These are phyloP conservation scores for Calcarisporium arbuscula DNA, from an alignment of 2,329 filamentous ascomycete genomes.

Conservation along the genomic window DNA sequence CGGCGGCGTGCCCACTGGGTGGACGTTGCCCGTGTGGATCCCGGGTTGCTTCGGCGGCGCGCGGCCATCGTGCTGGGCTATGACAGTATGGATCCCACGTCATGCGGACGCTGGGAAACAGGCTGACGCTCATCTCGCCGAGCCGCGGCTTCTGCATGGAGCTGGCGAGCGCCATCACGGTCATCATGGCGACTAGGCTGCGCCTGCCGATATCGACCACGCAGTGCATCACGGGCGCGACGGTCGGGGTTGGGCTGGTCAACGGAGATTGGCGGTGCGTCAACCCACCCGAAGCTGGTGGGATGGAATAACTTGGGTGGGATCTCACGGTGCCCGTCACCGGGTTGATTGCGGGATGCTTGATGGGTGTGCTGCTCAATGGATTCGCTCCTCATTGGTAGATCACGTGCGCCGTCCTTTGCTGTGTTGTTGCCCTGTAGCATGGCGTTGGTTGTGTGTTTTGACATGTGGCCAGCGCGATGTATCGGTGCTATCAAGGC, in stretches of 20 bases:
- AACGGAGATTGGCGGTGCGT: constrained; percentile 43
- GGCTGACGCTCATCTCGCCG: constrained; percentile 48
- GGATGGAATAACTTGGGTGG: constrained; percentile 42
- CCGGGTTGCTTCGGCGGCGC: constrained; percentile 41
- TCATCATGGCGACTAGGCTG: constrained; percentile 47
- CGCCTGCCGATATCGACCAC: constrained; percentile 45
- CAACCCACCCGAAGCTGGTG: constrained; percentile 41
- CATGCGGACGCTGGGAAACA: constrained; percentile 50
- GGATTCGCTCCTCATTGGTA: no score
- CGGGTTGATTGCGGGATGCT: constrained; percentile 41
- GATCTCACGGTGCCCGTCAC: constrained; percentile 47
- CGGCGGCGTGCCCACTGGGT: no score
- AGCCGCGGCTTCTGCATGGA: constrained; percentile 46
- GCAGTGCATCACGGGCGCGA: constrained; percentile 46
- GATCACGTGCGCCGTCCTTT: no score
- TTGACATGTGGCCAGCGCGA: no score
- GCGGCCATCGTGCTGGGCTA: constrained; percentile 47
- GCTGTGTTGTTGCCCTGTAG: no score
- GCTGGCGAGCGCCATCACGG: constrained; percentile 43
- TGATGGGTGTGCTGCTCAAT: constrained; percentile 50
- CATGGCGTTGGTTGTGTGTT: no score
- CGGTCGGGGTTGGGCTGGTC: constrained; percentile 44
- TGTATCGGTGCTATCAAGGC: no score
- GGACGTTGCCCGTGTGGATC: constrained; percentile 42
- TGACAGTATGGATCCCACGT: constrained; percentile 60